Evolutionary conservation across 257 asterid species (phyloP).

Genomic region (Coffea eugenioides): DNA sequence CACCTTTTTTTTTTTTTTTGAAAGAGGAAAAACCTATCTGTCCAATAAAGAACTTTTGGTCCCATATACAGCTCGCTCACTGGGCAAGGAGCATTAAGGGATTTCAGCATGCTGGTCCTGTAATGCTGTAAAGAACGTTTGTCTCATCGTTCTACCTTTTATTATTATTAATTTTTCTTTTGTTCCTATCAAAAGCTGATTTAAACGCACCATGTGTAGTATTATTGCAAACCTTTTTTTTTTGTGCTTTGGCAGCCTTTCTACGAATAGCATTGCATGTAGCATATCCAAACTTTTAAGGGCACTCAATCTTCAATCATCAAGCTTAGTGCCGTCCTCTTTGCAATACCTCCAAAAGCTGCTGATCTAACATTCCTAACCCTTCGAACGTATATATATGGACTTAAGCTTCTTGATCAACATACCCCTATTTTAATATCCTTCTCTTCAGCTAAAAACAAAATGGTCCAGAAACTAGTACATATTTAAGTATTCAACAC

Average conservation of each 20-base stretch:
- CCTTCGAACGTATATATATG: conserved; percentile 8
- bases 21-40: not conserved
- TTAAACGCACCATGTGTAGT: conserved; percentile 12
- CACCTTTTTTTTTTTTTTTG: too few species aligned
- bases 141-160: conserved; percentile 6
- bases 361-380: conserved; percentile 15
- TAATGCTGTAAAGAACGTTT: not conserved
- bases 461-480: too few species aligned
- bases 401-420: conserved; percentile 3
- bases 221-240: conserved; percentile 20
- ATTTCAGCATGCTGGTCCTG: not conserved
- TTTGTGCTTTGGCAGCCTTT: conserved; percentile 32
- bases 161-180: not conserved
- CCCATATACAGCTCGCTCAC: too few species aligned
- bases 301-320: conserved; percentile 23
- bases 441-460: too few species aligned
- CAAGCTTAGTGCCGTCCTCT: not conserved
- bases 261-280: not conserved
- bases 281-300: conserved; percentile 19
- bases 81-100: not conserved
- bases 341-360: conserved; percentile 2
- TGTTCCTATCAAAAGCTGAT: conserved; percentile 19
- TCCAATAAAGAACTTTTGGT: not conserved
- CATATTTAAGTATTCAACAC: too few species aligned
- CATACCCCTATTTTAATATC: not conserved